Evolutionary conservation across 2,329 filamentous ascomycete genomes (phyloP), one percentile per base, ranked within the genome.

Genomic region (Colletotrichum zoysiae): DNA sequence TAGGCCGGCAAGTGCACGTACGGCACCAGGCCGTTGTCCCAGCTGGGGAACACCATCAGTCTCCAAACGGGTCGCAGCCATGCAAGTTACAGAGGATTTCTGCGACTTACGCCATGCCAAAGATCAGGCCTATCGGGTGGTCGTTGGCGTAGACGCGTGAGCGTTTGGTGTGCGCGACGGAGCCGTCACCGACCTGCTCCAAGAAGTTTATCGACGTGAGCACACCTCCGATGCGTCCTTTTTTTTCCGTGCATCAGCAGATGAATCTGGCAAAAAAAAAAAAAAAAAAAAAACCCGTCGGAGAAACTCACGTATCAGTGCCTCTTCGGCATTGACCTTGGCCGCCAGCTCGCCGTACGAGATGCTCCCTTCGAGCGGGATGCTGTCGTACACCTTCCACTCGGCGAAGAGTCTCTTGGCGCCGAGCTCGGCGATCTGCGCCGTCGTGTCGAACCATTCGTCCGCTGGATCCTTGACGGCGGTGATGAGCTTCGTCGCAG

Each of bases 311-410:
- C 76, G 66, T 53, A 81, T 78, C 20, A 82, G 73, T 5, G 71
- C 55, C 12, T 60, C 69, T 26, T 83, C 78, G 1, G 77, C 78
- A 0, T 76, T 70, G 1, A 81, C 65, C 40, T 76, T 77, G 11
- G 67, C 66, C 0, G 81, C 80, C 9, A 83, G 74, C 0, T 80
- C 77, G 0, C 57, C 55, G 66, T 78, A 78, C 12, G 78, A 76
- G 33, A 82, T 79, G 12, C 67, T 56, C 1, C 76, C 80, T 1
- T 76, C 75, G 2, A 67, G 7, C 0, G 80, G 80, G 38, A 83
- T 80, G 3, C 68, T 65, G 14, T 81, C 78, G 57, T 82, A 83
- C 0, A 74, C 78, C 18, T 77, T 75, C 79, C 81, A 81, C 59
- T 78, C 75, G 44, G 78, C 73, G 65, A 82, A 82, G 14, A 81